Evolutionary conservation across 495 filamentous ascomycete genomes (phyloP).

Genomic region (Letharia columbiana): DNA sequence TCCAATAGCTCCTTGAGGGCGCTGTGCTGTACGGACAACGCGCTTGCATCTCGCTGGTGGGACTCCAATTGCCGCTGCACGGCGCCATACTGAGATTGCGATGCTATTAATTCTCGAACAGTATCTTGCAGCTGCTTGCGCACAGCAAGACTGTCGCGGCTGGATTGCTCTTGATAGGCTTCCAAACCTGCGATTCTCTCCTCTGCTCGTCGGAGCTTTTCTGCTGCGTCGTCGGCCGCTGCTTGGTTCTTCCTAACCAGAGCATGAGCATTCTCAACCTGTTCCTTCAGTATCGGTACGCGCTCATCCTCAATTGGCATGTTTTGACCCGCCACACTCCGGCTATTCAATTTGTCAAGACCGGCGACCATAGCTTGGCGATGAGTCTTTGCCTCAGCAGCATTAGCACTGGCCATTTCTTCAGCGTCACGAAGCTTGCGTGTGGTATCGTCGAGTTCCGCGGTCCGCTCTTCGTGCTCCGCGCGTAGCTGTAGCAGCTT

Average conservation of each 20-base stretch:
- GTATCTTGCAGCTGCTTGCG: constrained; percentile 80
- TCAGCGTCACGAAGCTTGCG: constrained; percentile 77
- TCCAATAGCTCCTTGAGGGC: constrained; percentile 86
- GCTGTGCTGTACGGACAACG: constrained; percentile 79
- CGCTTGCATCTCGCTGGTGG: constrained; percentile 83
- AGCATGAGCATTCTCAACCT: constrained; percentile 66
- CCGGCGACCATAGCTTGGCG: constrained; percentile 76
- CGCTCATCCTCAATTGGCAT: constrained; percentile 60
- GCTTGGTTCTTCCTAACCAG: constrained; percentile 79
- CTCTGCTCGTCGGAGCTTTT: constrained; percentile 85
- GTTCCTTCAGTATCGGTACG: constrained; percentile 66
- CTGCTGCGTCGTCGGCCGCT: constrained; percentile 79
- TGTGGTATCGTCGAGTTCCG: constrained; percentile 67
- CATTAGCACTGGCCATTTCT: constrained; percentile 80
- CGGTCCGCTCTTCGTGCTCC: constrained; percentile 75
- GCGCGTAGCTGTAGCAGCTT: constrained; percentile 71
- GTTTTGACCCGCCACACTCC: constrained; percentile 41
- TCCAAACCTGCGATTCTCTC: constrained; percentile 94
- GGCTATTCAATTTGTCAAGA: constrained; percentile 58
- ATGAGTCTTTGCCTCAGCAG: constrained; percentile 78
- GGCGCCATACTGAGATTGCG: constrained; percentile 69
- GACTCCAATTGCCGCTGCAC: constrained; percentile 67
- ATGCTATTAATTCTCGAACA: constrained; percentile 66
- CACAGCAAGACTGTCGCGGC: constrained; percentile 79
- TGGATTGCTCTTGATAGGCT: constrained; percentile 93